Evolutionary conservation across 768 basidiomycete species (phyloP), one percentile per base, ranked within the genome.

Genomic region (Tylopilus rubrobrunneus): DNA sequence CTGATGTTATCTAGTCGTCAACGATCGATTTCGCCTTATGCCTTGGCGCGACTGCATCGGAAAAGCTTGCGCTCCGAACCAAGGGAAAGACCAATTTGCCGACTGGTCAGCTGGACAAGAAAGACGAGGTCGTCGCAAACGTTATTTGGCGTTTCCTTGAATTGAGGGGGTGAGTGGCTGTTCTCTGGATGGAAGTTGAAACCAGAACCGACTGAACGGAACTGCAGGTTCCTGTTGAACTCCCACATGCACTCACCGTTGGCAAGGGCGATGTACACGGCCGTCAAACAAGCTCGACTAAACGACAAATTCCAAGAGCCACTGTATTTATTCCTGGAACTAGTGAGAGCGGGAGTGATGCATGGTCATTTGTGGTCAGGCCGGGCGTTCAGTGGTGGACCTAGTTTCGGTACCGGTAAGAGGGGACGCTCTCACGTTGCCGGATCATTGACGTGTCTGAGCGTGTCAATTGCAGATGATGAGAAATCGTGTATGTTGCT

Each of bases 251-350:
- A 97, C 67, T 90, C 92, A 4, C 79, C 90, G 33, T 76, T 97
- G 63, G 95, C 94, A 40, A 84, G 92, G 53, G 97, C 97, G 8
- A 92, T 98, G 83, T 83, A 90, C 71, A 81, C 78, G 27, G 92
- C 92, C 15, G 77, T 95, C 66, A 81, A 83, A 60, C 78, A 76
- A 33, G 84, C 90, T 7, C 83, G 89, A 37, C 72, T 98, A 62
- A 97, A 95, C 69, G 97, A 99, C 78, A 97, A 97, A 74, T 98
- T 98, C 79, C 97, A 99, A 70, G 97, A 98, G 70, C 83, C 97
- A 3, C 75, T 98, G 1, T 98, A 93, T 70, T 73, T 98, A 66
- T 93, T 97, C 72, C 78, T 98, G 68, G 97, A 99, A 73, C 82
- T 99, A 23, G 87, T 96, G 58, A 81, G 95, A 62, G 93, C 94